Conservation (phyloP, 78 protist species). For the Bodo saltans region DNA sequence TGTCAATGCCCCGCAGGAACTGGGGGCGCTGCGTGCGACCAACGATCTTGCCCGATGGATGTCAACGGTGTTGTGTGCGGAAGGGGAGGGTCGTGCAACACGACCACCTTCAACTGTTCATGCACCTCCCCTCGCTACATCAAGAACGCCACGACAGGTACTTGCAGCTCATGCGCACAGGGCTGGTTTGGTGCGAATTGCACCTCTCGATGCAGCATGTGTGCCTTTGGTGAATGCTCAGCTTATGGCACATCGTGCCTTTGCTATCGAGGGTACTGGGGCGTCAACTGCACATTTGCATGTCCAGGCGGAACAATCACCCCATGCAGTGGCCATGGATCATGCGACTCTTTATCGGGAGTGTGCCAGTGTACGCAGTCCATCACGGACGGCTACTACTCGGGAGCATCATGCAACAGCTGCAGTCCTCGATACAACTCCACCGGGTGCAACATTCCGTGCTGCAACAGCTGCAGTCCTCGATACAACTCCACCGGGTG, state of each 20-base stretch:
- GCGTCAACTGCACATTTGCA: too few relatives aligned
- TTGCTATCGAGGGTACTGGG: background rate
- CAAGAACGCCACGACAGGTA: background rate
- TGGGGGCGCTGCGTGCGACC: too few relatives aligned
- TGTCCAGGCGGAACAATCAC: constrained; percentile 31
- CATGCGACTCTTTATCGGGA: background rate
- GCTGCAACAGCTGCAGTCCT: background rate
- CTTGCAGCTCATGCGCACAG: background rate
- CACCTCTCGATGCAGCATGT: too few relatives aligned
- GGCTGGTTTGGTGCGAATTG: too few relatives aligned
- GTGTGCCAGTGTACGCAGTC: background rate
- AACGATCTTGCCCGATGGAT: too few relatives aligned
- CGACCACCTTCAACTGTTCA: background rate
- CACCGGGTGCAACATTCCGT: background rate
- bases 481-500: background rate
- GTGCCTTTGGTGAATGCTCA: background rate
- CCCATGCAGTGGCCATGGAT: constrained; percentile 32
- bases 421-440: background rate
- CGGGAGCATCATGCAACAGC: background rate
- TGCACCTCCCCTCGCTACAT: background rate
- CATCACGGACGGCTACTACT: background rate
- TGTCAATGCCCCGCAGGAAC: too few relatives aligned
- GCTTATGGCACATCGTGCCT: background rate
- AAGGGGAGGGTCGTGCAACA: background rate
- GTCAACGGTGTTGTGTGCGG: too few relatives aligned